Conservation (phyloP, 441 rosid genomes). For the Aquilaria agallochum region DNA sequence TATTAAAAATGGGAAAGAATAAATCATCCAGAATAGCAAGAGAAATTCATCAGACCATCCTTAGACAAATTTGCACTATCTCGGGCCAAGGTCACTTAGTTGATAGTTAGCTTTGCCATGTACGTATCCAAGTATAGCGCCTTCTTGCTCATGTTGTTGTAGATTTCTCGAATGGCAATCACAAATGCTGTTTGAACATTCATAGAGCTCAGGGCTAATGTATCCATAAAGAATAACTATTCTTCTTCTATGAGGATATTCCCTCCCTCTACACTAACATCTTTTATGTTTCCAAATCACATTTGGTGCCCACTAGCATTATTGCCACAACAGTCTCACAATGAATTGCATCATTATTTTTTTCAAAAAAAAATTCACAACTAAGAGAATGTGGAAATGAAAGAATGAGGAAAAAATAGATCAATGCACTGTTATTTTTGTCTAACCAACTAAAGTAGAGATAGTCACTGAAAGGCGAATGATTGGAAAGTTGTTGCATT, state of each 20-base stretch:
- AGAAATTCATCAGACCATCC: slow-evolving; percentile 26
- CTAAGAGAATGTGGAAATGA: no score
- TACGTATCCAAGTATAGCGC: slow-evolving; percentile 75
- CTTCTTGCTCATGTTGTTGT: slow-evolving; percentile 68
- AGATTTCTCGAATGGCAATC: slow-evolving; percentile 79
- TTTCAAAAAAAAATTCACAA: no score
- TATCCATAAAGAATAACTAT: slow-evolving; percentile 89
- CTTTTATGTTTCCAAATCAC: slow-evolving; percentile 83
- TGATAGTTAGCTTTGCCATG: slow-evolving; percentile 70
- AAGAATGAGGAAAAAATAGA: no score
- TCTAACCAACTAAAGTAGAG: no score
- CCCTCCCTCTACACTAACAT: slow-evolving; percentile 72
- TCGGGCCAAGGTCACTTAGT: slow-evolving; percentile 63
- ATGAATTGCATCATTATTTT: slow-evolving; percentile 48
- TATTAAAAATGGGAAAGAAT: slow-evolving; percentile 2
- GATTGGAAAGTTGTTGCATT: no score
- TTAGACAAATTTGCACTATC: slow-evolving; percentile 28
- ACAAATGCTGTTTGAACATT: slow-evolving; percentile 87
- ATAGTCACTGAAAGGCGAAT: no score
- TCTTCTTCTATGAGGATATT: slow-evolving; percentile 73
- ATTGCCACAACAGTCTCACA: slow-evolving; percentile 67
- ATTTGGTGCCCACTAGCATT: slow-evolving; percentile 95
- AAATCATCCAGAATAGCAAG: slow-evolving; percentile 54
- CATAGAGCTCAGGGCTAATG: slow-evolving; percentile 79
- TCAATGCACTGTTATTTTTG: no score